Conservation (phyloP, 371 early-diverging fungal species). For the Mucor circinelloides region DNA sequence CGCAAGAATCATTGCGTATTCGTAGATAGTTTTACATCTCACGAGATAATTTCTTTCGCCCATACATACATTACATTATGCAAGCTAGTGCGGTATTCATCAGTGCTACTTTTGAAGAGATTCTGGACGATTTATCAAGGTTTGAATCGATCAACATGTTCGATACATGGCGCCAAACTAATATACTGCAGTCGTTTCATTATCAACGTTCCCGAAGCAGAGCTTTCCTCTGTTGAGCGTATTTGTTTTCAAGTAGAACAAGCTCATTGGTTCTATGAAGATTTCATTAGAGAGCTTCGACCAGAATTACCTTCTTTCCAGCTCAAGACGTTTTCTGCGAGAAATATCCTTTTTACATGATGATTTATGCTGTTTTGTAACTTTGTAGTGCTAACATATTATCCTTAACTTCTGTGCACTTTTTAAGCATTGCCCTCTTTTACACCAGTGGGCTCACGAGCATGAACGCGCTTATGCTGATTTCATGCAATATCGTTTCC, state of each 20-base stretch:
- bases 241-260: slow-evolving; percentile 99
- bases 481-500: slow-evolving; percentile 96
- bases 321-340: slow-evolving; percentile 82
- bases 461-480: slow-evolving; percentile 86
- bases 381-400: background rate
- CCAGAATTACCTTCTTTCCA: slow-evolving; percentile 77
- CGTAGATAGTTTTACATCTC: background rate
- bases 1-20: slow-evolving; percentile 1
- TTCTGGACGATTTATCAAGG: slow-evolving; percentile 87
- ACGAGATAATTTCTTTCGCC: background rate
- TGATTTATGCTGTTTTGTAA: background rate
- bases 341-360: slow-evolving; percentile 57
- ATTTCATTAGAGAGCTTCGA: slow-evolving; percentile 90
- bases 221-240: slow-evolving; percentile 86
- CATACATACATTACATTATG: slow-evolving; percentile 13
- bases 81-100: slow-evolving; percentile 60
- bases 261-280: slow-evolving; percentile 99
- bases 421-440: slow-evolving; percentile 87
- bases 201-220: slow-evolving; percentile 94
- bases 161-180: background rate
- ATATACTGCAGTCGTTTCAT: slow-evolving; percentile 86
- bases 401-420: slow-evolving; percentile 38
- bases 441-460: slow-evolving; percentile 85
- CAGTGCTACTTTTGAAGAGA: slow-evolving; percentile 73
- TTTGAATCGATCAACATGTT: slow-evolving; percentile 22